Evolutionary conservation across 306 rosid genomes (phyloP).

Genomic region (Prunus davidiana): DNA sequence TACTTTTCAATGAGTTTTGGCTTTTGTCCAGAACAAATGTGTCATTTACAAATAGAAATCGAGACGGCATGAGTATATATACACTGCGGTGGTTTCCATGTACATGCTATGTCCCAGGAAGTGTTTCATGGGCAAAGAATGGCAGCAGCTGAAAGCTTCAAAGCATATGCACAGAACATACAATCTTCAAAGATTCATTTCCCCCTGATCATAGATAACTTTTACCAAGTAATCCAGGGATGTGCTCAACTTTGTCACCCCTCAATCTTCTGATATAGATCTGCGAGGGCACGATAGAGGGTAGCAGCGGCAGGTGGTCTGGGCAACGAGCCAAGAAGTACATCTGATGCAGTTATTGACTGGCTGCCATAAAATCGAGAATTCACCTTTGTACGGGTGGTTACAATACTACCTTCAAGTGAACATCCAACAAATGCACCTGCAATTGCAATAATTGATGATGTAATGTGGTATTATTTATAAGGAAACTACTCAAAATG

Average conservation of each 20-base stretch:
- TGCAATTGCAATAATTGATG: slow-evolving; percentile 32
- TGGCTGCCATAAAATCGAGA: slow-evolving; percentile 81
- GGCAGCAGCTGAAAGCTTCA: slow-evolving; percentile 24
- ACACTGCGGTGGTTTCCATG: not conserved
- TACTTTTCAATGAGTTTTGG: not conserved
- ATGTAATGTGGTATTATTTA: not conserved
- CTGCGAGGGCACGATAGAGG: slow-evolving; percentile 74
- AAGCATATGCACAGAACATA: slow-evolving; percentile 34
- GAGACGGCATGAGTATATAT: not conserved
- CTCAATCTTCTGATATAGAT: slow-evolving; percentile 59
- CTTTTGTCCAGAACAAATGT: not conserved
- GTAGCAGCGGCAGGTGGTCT: slow-evolving; percentile 87
- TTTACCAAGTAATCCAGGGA: not conserved
- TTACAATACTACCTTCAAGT: slow-evolving; percentile 79
- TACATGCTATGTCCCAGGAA: slow-evolving; percentile 9
- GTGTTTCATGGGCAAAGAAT: slow-evolving; percentile 41
- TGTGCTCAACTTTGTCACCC: slow-evolving; percentile 20
- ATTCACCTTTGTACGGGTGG: slow-evolving; percentile 63
- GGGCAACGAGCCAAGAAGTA: slow-evolving; percentile 84
- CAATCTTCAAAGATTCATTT: not conserved
- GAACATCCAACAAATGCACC: slow-evolving; percentile 99
- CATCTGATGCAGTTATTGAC: slow-evolving; percentile 64
- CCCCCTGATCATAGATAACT: slow-evolving; percentile 1
- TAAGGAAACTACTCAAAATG: not conserved
- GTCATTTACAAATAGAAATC: slow-evolving; percentile 2